phyloP scores from a whole-genome alignment of 2,329 filamentous ascomycete species.

The Nigrograna mackinnonii region DNA sequence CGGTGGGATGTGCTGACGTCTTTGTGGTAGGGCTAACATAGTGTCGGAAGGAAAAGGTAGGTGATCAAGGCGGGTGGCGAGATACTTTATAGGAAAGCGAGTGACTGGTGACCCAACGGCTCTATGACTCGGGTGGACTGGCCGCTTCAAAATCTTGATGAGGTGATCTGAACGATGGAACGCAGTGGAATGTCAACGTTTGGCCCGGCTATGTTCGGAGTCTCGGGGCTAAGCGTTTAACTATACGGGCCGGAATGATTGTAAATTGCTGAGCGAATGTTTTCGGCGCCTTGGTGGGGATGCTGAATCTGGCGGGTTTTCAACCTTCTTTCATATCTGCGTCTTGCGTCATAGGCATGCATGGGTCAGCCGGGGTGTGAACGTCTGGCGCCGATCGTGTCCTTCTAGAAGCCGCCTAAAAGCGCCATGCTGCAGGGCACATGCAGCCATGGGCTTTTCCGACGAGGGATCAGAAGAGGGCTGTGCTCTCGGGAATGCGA shows the following conservation, averaged over 20 bases:
- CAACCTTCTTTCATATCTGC: slow-evolving; percentile 26
- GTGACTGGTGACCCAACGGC: slow-evolving; percentile 14
- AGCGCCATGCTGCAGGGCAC: slow-evolving; percentile 6
- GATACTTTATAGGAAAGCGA: slow-evolving; percentile 39
- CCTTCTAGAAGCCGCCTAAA: slow-evolving; percentile 11
- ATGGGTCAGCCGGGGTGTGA: slow-evolving; percentile 1
- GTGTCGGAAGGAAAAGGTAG: slow-evolving; percentile 32
- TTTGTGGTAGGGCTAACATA: slow-evolving; percentile 41
- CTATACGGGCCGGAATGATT: slow-evolving; percentile 25
- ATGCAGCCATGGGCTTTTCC: slow-evolving; percentile 2
- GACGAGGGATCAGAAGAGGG: slow-evolving; percentile 4
- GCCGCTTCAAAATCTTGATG: slow-evolving; percentile 31
- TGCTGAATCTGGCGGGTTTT: slow-evolving; percentile 23
- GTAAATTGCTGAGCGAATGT: slow-evolving; percentile 39
- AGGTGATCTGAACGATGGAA: slow-evolving; percentile 38
- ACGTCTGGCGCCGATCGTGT: slow-evolving; percentile 9
- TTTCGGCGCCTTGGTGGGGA: slow-evolving; percentile 19
- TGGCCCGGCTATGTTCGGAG: slow-evolving; percentile 26
- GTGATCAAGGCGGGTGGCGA: slow-evolving; percentile 40
- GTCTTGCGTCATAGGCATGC: slow-evolving; percentile 14
- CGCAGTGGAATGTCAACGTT: slow-evolving; percentile 25
- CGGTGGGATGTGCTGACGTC: slow-evolving; percentile 38
- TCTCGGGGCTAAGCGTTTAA: slow-evolving; percentile 23
- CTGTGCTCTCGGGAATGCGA: neutral
- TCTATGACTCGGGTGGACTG: slow-evolving; percentile 32